Base-by-base conservation (phyloP, 148 eudicot species). In the Cornus florida region DNA sequence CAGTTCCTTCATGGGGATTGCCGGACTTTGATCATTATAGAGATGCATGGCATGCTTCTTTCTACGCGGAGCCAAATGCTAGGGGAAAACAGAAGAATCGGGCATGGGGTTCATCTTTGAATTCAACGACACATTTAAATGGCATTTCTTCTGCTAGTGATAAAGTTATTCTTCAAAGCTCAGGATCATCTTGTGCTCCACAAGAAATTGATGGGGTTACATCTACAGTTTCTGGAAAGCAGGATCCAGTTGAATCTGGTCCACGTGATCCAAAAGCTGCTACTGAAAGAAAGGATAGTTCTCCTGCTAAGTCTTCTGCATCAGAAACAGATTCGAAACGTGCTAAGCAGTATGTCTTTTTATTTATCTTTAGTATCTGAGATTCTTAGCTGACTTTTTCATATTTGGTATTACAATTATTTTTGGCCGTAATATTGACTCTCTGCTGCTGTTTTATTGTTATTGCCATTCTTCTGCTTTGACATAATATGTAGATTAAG, bases 321-420 rank as follows among this genome's bases (percentile, higher is more conserved):
- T 81, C 85, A 16, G 99, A 96, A 69, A 90, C 87, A 50, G 98
- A 96, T 72, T 88, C 97, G 69, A 96, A 92, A 74, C 94, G 97
- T 79, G 95, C 97, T 50, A 96, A 96, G 83, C 99, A 96, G 99
- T 96, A 90, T 79, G 95, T 78, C 39, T 3, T 75, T 71, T 82
- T 32, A 32, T 65, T 77, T 41, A 43, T 76, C 70, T 35, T 39
- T 17, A 19, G 3, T 62, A 48, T 32, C 38, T 67, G 38, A 9
- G 23, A 6, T 62, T 19, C 65, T 50, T 73, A 5, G 2, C 65
- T 24, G 31, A 19, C 12, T 28, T 67, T 20, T 12, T 41, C 3
- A 38, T 48, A 48, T 28, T 43, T 24, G 38, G 41, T 75, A 46
- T 65, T 66, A 17, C 22, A 10, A 2, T 17, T 66, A 65, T 19